phyloP scores from a whole-genome alignment of 2,329 filamentous ascomycete species.

The Stenocarpella maydis region DNA sequence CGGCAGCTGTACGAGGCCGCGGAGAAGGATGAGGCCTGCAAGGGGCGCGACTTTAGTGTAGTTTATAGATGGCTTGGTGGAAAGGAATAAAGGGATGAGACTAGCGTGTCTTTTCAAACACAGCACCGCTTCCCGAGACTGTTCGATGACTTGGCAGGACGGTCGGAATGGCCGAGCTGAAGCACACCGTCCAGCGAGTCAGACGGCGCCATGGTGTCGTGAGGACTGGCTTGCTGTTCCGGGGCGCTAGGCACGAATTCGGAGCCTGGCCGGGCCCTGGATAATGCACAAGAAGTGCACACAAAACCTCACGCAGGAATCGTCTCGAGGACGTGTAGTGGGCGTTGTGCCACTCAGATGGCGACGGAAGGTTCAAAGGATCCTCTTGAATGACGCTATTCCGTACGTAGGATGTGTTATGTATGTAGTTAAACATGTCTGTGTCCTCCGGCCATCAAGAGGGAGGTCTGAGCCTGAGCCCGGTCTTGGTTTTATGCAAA shows the following conservation, averaged over 20 bases:
- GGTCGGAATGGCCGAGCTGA: no score
- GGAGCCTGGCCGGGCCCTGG: background rate
- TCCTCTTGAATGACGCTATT: background rate
- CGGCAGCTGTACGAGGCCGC: constrained; percentile 73
- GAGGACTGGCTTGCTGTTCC: background rate
- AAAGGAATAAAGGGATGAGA: constrained; percentile 57
- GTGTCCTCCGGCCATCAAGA: no score
- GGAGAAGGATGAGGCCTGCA: constrained; percentile 66
- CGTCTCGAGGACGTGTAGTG: background rate
- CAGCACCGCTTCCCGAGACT: background rate
- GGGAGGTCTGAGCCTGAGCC: no score
- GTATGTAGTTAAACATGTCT: no score
- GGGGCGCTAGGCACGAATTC: background rate
- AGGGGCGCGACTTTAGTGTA: constrained; percentile 81
- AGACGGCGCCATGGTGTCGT: background rate
- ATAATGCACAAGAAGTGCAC: no score
- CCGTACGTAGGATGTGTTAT: background rate
- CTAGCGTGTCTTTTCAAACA: background rate
- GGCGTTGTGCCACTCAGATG: no score
- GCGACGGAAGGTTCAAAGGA: no score
- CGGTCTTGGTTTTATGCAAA: no score
- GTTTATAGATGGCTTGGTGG: constrained; percentile 77
- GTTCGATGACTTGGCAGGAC: background rate
- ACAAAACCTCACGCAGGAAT: background rate
- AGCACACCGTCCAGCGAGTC: background rate